Evolutionary conservation across 1,284 basidiomycete genomes (phyloP).

Genomic region (Limonomyces culmigenus): DNA sequence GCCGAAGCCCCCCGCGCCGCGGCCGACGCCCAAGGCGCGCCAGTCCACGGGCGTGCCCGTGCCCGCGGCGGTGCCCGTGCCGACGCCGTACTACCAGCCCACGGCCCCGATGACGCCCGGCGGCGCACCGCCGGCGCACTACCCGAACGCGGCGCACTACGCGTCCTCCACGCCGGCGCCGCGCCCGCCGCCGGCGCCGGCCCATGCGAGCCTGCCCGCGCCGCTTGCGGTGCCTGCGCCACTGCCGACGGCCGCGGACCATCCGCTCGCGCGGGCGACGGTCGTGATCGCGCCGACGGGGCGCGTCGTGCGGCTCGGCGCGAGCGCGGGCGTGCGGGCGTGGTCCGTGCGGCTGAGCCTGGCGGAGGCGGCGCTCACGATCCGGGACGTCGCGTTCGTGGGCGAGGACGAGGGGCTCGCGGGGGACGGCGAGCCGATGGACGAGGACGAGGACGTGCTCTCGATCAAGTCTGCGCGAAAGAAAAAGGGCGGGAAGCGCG

Average conservation of each 20-base stretch:
- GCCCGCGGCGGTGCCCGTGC: too few relatives aligned
- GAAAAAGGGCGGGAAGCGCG: constrained; percentile 7
- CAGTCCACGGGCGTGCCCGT: too few relatives aligned
- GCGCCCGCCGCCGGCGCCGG: not conserved
- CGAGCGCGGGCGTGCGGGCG: constrained; percentile 43
- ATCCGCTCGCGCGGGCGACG: constrained; percentile 30
- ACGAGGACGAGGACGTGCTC: not conserved
- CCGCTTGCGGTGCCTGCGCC: constrained; percentile 1
- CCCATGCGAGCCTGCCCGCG: constrained; percentile 8
- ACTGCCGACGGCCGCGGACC: constrained; percentile 8
- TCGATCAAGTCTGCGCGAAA: not conserved
- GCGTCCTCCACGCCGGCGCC: not conserved
- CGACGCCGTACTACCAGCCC: too few relatives aligned
- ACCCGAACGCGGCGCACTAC: too few relatives aligned
- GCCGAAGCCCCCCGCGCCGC: too few relatives aligned
- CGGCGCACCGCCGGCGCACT: too few relatives aligned
- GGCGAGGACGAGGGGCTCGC: constrained; percentile 28
- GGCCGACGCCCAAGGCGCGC: too few relatives aligned
- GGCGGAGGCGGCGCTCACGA: constrained; percentile 30
- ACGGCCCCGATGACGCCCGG: too few relatives aligned
- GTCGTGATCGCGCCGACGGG: constrained; percentile 35
- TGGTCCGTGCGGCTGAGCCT: constrained; percentile 45
- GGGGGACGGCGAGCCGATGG: constrained; percentile 21
- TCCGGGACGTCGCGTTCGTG: constrained; percentile 35
- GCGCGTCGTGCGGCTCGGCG: constrained; percentile 36